Evolutionary conservation across 176 grass and related monocot species (phyloP), one percentile per base, ranked within the genome.

Genomic region (Oryza glumipatula): DNA sequence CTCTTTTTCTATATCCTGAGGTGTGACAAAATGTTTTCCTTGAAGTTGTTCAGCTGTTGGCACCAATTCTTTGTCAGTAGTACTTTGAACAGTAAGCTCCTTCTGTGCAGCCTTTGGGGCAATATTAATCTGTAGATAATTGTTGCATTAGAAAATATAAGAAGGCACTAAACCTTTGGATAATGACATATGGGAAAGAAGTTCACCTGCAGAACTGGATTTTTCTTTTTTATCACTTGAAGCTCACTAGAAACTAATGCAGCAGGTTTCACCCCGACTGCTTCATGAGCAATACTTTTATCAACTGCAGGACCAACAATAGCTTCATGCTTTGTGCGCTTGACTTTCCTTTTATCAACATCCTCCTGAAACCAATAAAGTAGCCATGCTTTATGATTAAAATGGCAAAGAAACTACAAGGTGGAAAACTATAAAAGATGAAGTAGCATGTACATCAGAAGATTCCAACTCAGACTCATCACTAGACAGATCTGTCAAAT

Each of bases 381-480:
- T 8, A 1, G 41, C 9, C 1, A 77, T 86, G 78, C 69, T 23
- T 63, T 63, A 63, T 23, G 1, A 81, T 44, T 48, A 63, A 63
- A 63, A 63, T 68, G 21, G 8, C 5, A 82, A 68, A 64, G 41
- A 65, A 17, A 63, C 60, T 64, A 66, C 19, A 58, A 79, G 72
- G 36, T 70, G 15, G 23, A 83, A 76, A 51, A 28, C 33, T 52
- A 39, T 35, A 80, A 83, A 78, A 7, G 22, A 44, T 74, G n/a
- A 83, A 38, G 38, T 79, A 78, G 63, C 64, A 41, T 41, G 17
- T 91, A 97, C 90, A 88, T 98, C 96, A 80, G 96, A 98, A 70
- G 96, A 98, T 70, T 95, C 96, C 77, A 98, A 80, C 88, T 98
- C 96, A 86, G 96, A 98, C 44, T 98, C 93, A 47, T 98, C 96